Evolutionary conservation across 1,284 basidiomycete genomes (phyloP), one percentile per base, ranked within the genome.

Genomic region (Rhodotorula sp.): DNA sequence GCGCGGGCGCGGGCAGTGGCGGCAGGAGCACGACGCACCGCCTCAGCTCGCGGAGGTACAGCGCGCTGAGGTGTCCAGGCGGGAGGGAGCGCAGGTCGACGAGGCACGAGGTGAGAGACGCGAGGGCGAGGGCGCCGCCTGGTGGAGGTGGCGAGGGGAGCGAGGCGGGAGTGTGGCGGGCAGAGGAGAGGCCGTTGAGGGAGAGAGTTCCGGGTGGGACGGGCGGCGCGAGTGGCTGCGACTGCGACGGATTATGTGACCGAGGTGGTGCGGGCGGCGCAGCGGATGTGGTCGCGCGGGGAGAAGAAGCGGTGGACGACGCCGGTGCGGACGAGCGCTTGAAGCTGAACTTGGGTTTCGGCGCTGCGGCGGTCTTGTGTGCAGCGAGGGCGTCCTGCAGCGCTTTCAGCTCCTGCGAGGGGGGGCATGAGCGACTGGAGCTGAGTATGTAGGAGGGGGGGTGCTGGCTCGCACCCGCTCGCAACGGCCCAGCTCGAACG

Each of bases 331-430:
- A n/a, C 6, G 54, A 19, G n/a, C 60, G 60, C 44, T 66, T 67
- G 62, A 75, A 75, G 57, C 70, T 69, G 64, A 75, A 75, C 61
- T 65, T 71, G 15, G 67, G 2, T 41, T 72, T 72, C n/a, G 70
- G 39, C 3, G 44, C 58, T 1, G 62, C 53, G 32, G 44, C 51
- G 9, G 39, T n/a, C 44, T 41, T 66, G 13, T n/a, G 15, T 2
- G 58, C 41, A 0, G 53, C 36, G 8, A 71, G 3, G 1, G 29
- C 6, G 5, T 63, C 63, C 21, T 57, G 57, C 7, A 60, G 32
- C 0, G 32, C 41, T 48, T 68, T 69, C 34, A 75, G 63, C 32
- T 72, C 70, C 73, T 75, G 55, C 17, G 8, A 1, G 3, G 3
- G 41, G 7, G 39, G 17, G 37, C 56, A n/a, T 27, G n/a, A n/a